Conservation (phyloP, 768 basidiomycete species). For the Clathrus columnatus region DNA sequence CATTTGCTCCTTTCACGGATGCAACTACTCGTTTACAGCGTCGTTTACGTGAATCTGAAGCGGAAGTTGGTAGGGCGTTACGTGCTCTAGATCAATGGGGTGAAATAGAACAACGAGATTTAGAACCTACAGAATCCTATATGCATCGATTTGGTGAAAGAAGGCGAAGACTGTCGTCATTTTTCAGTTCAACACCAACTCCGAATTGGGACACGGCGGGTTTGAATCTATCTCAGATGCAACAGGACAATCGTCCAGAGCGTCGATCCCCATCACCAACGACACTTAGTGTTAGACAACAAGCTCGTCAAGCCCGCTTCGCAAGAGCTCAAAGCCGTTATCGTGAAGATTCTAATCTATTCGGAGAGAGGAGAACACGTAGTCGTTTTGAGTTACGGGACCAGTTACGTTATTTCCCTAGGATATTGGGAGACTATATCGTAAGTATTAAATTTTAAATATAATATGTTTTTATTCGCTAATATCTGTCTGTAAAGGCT, state of each 20-base stretch:
- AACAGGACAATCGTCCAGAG: background rate
- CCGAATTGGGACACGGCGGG: background rate
- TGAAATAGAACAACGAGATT: slow-evolving; percentile 3
- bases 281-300: background rate
- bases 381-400: background rate
- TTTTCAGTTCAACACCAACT: slow-evolving; percentile 1
- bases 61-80: slow-evolving; percentile 1
- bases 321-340: slow-evolving; percentile 7
- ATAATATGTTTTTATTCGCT: slow-evolving; percentile 3
- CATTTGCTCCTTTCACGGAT: background rate
- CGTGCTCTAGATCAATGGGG: slow-evolving; percentile 10
- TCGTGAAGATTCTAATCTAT: slow-evolving; percentile 4
- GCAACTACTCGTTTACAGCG: slow-evolving; percentile 3
- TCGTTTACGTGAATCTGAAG: slow-evolving; percentile 7
- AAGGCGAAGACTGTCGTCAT: slow-evolving; percentile 4
- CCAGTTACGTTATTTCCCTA: background rate
- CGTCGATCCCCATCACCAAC: slow-evolving; percentile 9
- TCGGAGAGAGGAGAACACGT: slow-evolving; percentile 1
- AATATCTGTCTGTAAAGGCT: slow-evolving; percentile 9
- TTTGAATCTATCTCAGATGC: background rate
- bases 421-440: slow-evolving; percentile 36
- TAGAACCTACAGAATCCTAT: background rate
- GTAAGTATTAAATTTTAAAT: slow-evolving; percentile 28
- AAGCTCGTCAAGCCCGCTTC: slow-evolving; percentile 5
- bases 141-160: slow-evolving; percentile 10